Evolutionary conservation across 1,284 basidiomycete genomes (phyloP), one percentile per base, ranked within the genome.

Genomic region (Earliella scabrosa): DNA sequence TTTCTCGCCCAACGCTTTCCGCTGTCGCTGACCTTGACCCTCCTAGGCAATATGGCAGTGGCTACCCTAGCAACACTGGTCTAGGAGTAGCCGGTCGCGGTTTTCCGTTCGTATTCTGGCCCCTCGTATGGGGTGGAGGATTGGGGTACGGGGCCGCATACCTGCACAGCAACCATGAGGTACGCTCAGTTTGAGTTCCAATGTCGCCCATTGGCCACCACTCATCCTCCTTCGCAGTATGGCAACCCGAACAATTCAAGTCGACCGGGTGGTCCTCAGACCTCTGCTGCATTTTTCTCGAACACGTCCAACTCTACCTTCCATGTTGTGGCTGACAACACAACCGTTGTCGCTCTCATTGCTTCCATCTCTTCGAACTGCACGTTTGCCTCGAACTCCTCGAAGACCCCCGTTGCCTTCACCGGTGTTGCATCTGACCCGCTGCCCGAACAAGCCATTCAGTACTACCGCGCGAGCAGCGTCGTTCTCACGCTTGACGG

Each of bases 81-180:
- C 41, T 43, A 31, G 79, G 82, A 14, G 81, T 83, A 8, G 63
- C 64, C 4, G 73, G 75, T 11, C 74, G 76, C 11, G 75, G 74
- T 2, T 85, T 85, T 63, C 83, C 83, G 0, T 86, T 82, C 65
- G 73, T 70, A 53, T 86, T 83, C 67, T 86, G 82, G 82, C 85
- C 84, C 2, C 57, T 87, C 8, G 75, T 77, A 3, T 86, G 80
- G 75, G 80, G 79, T 26, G 70, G 70, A 23, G 68, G 67, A 2
- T 61, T 65, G 38, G 74, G 72, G 2, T 65, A 67, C 35, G 72
- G 73, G 4, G 66, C 70, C 8, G 64, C 67, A 4, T 82, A 82
- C 61, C 71, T 86, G 23, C 75, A 82, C 60, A n/a, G n/a, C n/a
- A 70, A 50, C 10, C 40, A 61, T 23, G 77, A 79, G 68, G 78